Conservation (phyloP, 495 filamentous ascomycete genomes). For the Penicillium psychrofluorescens region DNA sequence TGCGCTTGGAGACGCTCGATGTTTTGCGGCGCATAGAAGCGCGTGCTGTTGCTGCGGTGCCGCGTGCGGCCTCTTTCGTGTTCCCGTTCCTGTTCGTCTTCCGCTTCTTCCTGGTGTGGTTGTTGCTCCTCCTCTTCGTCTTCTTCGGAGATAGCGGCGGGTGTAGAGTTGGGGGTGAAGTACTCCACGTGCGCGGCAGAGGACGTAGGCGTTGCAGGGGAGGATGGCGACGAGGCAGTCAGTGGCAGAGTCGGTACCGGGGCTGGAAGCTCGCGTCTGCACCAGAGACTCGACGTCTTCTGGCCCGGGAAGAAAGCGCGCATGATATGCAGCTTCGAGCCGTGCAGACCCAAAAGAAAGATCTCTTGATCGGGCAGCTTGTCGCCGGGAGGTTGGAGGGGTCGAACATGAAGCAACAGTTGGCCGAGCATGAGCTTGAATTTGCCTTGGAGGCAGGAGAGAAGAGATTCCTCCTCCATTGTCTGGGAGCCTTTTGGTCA, state of each 20-base stretch:
- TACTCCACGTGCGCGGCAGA: not conserved
- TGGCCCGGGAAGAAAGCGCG: slow-evolving; percentile 22
- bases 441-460: slow-evolving; percentile 9
- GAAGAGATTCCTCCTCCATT: slow-evolving; percentile 6
- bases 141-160: not conserved
- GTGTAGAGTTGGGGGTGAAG: too few species aligned
- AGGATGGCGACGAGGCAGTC: not conserved
- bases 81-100: not conserved
- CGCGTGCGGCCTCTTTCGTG: not conserved
- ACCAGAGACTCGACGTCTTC: slow-evolving; percentile 21
- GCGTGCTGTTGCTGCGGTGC: not conserved
- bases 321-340: slow-evolving; percentile 23
- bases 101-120: not conserved
- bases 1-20: slow-evolving; percentile 14
- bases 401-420: slow-evolving; percentile 15
- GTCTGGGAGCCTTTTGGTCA: slow-evolving; percentile 5
- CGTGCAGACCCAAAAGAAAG: slow-evolving; percentile 24
- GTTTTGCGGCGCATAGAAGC: slow-evolving; percentile 15
- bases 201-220: not conserved
- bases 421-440: slow-evolving; percentile 25
- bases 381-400: slow-evolving; percentile 13
- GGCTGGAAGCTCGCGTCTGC: slow-evolving; percentile 8
- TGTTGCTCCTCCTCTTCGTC: not conserved
- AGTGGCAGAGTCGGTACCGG: slow-evolving; percentile 1
- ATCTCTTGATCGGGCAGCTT: slow-evolving; percentile 26